Conservation (phyloP, 2,329 filamentous ascomycete genomes). For the Arthroderma sp. region DNA sequence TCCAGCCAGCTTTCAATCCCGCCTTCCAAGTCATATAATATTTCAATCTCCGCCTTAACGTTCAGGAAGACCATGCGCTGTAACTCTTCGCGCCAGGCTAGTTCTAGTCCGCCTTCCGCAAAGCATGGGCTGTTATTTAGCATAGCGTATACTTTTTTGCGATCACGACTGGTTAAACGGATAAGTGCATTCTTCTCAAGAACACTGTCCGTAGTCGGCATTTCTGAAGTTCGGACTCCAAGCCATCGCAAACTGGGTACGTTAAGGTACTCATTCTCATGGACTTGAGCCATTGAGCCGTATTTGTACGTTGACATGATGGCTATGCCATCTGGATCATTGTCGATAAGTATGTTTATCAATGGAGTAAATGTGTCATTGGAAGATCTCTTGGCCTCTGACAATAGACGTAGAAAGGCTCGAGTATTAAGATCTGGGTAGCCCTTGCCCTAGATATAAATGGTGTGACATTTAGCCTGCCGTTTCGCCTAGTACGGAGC, state of each 20-base stretch:
- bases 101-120: conserved; percentile 31
- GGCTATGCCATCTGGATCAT: conserved; percentile 49
- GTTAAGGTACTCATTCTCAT: conserved; percentile 37
- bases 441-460: conserved; percentile 43
- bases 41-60: conserved; percentile 49
- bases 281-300: conserved; percentile 42
- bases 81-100: conserved; percentile 38
- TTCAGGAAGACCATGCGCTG: conserved; percentile 51
- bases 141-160: conserved; percentile 42
- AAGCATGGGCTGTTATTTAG: conserved; percentile 33
- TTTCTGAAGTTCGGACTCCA: conserved; percentile 38
- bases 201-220: conserved; percentile 16
- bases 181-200: conserved; percentile 24
- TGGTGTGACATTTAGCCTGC: background rate
- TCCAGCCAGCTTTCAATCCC: conserved; percentile 34
- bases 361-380: conserved; percentile 10
- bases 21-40: conserved; percentile 32
- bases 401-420: conserved; percentile 37
- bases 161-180: conserved; percentile 39
- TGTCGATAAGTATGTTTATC: conserved; percentile 45
- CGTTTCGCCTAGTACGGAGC: background rate
- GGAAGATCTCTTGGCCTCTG: conserved; percentile 15
- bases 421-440: conserved; percentile 50
- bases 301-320: conserved; percentile 52
- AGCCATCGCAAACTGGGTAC: conserved; percentile 42